Base-by-base conservation (phyloP, 345 rosid genomes). In the Geranium brycei region DNA sequence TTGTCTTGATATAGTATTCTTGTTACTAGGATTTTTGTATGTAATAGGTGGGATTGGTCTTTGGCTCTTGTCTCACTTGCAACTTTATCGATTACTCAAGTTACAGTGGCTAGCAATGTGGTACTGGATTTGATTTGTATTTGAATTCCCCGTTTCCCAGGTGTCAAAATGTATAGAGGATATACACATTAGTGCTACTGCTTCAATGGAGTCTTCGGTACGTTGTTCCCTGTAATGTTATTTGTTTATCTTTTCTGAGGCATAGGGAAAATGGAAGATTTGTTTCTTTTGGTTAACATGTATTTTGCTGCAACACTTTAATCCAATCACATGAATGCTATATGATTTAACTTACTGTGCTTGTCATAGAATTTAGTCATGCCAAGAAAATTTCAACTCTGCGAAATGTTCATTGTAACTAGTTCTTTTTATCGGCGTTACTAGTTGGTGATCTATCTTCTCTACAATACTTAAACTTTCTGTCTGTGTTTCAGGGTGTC, bases 151-250 rank as follows among this genome's bases (percentile, higher is more conserved):
- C 11, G 3, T 47, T 13, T 55, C 60, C 11, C 62, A 28, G 70
- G 69, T 51, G 61, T 31, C 51, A 64, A 68, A 71, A 73, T 64
- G 76, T 31, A 19, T 67, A n/a, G 16, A 51, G 28, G 31, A 51
- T 30, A 61, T 11, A 47, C 67, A 61, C 53, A 4, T 32, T 67
- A 65, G 67, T 58, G 53, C 62, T 61, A 3, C 58, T 72, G 67
- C 66, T 61, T 63, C 59, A 28, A 74, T 70, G 77, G 79, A 62
- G 59, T 58, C 67, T n/a, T 35, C 51, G 16, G 72, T 76, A 77
- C 70, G 72, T 64, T 62, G 65, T 72, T 62, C 19, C 59, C 59
- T 47, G 53, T 47, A 47, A 47, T 47, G 53, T 47, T 38, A 5
- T 5, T 47, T 13, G 15, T 47, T 47, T 47, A 47, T 47, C 53